A percentile compares a stretch with the other conserved stretches of the same genome.
phyloP scores from a whole-genome alignment of 805 yeast species.

The Monosporozyma siamensis region DNA sequence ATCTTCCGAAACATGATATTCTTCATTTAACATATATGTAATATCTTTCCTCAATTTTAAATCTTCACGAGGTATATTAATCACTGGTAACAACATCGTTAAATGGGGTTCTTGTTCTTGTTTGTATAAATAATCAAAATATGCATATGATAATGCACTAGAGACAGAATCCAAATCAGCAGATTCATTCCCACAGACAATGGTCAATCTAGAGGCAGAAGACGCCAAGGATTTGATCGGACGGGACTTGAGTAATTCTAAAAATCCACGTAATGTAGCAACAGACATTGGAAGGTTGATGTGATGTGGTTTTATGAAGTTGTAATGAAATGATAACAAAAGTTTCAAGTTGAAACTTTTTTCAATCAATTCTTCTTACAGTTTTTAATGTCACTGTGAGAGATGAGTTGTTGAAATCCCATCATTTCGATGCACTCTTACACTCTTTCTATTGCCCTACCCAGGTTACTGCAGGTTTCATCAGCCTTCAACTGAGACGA shows the following conservation, averaged over 20 bases:
- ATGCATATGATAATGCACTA: constrained; percentile 65
- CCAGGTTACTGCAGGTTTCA: too few species aligned
- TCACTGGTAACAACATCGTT: constrained; percentile 46
- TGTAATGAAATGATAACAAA: too few species aligned
- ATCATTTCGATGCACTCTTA: too few species aligned
- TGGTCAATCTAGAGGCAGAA: constrained; percentile 4
- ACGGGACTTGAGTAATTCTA: constrained; percentile 1
- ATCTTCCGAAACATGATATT: constrained; percentile 35
- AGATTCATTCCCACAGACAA: constrained; percentile 62
- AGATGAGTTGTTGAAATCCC: too few species aligned
- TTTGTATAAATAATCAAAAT: constrained; percentile 32
- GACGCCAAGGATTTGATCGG: background rate
- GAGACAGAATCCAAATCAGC: constrained; percentile 87
- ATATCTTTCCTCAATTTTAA: constrained; percentile 66
- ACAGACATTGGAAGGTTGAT: background rate
- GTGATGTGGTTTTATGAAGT: too few species aligned
- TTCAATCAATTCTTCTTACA: too few species aligned
- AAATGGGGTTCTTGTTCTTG: constrained; percentile 4
- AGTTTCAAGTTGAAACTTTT: too few species aligned
- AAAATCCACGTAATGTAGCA: constrained; percentile 6
- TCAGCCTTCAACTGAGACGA: too few species aligned
- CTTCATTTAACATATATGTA: constrained; percentile 35
- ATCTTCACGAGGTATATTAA: constrained; percentile 64
- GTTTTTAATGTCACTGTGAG: too few species aligned
- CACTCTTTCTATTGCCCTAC: too few species aligned